Percentiles rank a stretch among this genome's conserved stretches.
Conservation (phyloP, 2,329 filamentous ascomycete genomes). For the Huntiella abstrusa region DNA sequence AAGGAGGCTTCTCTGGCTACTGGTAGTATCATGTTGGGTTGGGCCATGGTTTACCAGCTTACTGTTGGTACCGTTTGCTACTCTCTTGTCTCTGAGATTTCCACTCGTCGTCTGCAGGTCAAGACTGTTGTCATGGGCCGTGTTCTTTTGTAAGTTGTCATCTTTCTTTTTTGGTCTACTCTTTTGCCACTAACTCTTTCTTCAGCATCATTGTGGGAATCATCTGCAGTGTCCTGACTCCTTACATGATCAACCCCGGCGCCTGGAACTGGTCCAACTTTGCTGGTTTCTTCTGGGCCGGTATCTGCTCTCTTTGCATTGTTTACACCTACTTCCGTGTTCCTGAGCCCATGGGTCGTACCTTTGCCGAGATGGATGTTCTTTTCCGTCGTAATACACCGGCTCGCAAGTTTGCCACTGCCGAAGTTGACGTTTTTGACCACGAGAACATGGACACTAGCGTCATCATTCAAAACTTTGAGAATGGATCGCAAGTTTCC, state of each 20-base stretch:
- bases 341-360: slow-evolving; percentile 33
- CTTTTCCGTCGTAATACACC: slow-evolving; percentile 22
- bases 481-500: slow-evolving; percentile 10
- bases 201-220: slow-evolving; percentile 60
- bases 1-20: slow-evolving; percentile 52
- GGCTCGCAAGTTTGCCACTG: slow-evolving; percentile 21
- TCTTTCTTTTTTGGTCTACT: background rate
- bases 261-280: slow-evolving; percentile 82
- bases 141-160: slow-evolving; percentile 42
- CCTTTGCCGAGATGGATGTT: slow-evolving; percentile 26
- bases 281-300: slow-evolving; percentile 66
- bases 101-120: slow-evolving; percentile 65
- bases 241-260: slow-evolving; percentile 79
- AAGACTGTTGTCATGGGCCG: slow-evolving; percentile 81
- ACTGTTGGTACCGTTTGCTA: slow-evolving; percentile 82
- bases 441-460: slow-evolving; percentile 11
- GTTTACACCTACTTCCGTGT: slow-evolving; percentile 32
- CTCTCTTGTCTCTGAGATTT: slow-evolving; percentile 70
- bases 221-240: slow-evolving; percentile 61
- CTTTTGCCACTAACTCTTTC: slow-evolving; percentile 3
- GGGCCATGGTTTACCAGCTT: slow-evolving; percentile 69
- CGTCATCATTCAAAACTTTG: slow-evolving; percentile 8
- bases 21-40: slow-evolving; percentile 67
- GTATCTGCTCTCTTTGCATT: slow-evolving; percentile 24
- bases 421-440: slow-evolving; percentile 12